phyloP scores from a whole-genome alignment of 2,329 filamentous ascomycete genomes.

The Trichoderma cornu-damae region DNA sequence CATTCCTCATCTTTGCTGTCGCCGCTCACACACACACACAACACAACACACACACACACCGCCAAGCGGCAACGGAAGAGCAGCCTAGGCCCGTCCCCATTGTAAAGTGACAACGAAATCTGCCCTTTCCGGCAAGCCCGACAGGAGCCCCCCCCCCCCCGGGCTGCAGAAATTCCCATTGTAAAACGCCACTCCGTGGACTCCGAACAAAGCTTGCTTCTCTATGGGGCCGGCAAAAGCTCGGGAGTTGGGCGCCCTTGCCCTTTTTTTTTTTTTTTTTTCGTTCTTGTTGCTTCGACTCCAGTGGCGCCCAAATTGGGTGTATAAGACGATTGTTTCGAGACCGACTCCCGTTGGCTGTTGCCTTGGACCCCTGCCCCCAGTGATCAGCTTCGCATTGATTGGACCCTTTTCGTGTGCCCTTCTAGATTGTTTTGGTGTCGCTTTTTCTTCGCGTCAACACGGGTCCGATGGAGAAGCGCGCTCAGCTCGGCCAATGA shows the following conservation, averaged over 20 bases:
- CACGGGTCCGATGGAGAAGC: neutral
- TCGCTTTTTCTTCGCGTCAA: slow-evolving; percentile 4
- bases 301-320: neutral
- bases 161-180: slow-evolving; percentile 11
- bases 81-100: neutral
- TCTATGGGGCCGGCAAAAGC: slow-evolving; percentile 9
- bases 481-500: slow-evolving; percentile 13
- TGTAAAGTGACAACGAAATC: neutral
- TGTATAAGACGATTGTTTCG: neutral
- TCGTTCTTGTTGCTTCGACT: neutral
- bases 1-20: slow-evolving; percentile 10
- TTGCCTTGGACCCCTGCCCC: slow-evolving; percentile 1
- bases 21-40: slow-evolving; percentile 1
- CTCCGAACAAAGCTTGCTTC: slow-evolving; percentile 15
- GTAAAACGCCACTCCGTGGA: slow-evolving; percentile 20
- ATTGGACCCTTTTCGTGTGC: neutral
- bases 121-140: slow-evolving; percentile 10
- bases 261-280: neutral
- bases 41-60: neutral
- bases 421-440: slow-evolving; percentile 17
- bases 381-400: slow-evolving; percentile 10
- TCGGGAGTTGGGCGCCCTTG: neutral
- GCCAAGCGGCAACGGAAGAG: slow-evolving; percentile 12
- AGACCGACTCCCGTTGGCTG: neutral
- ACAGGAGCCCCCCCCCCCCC: neutral